phyloP scores from a whole-genome alignment of 2,329 filamentous ascomycete genomes.

The Lasiodiplodia citricola region DNA sequence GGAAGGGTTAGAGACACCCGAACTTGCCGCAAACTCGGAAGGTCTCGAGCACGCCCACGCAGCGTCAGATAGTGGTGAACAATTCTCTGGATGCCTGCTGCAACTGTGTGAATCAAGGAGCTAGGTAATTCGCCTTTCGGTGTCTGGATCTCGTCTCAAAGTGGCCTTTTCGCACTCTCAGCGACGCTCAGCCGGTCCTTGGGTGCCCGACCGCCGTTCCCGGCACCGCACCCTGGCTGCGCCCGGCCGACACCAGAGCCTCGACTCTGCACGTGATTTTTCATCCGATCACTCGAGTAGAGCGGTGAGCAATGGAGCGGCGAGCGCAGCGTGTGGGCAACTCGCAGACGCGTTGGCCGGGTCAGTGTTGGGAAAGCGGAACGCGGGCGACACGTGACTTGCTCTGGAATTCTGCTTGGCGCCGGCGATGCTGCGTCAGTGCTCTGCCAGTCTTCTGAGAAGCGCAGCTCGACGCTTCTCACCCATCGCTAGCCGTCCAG shows the following conservation, averaged over 20 bases:
- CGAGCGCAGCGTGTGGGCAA: neutral
- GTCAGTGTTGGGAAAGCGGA: neutral
- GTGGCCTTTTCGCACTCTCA: neutral
- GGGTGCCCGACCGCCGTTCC: constrained; percentile 19
- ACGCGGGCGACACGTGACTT: neutral
- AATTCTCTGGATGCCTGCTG: neutral
- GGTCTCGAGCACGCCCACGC: neutral
- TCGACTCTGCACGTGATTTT: constrained; percentile 3
- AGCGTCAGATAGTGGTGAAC: neutral
- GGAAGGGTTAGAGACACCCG: constrained; percentile 4
- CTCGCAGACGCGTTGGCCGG: neutral
- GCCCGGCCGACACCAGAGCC: neutral
- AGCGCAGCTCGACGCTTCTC: neutral
- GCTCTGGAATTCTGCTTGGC: neutral
- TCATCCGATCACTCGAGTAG: neutral
- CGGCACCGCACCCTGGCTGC: constrained; percentile 15
- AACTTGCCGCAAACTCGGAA: neutral
- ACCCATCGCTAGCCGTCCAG: constrained; percentile 8
- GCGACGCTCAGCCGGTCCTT: neutral
- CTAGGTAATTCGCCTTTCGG: neutral
- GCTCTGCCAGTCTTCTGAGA: constrained; percentile 13
- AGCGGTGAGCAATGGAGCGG: constrained; percentile 1
- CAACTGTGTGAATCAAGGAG: neutral
- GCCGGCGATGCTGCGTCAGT: constrained; percentile 11
- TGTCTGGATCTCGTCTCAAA: neutral